Percentiles rank a stretch among this genome's conserved stretches.
Conservation (phyloP, 2,329 filamentous ascomycete genomes). For the Meredithiella fracta region DNA sequence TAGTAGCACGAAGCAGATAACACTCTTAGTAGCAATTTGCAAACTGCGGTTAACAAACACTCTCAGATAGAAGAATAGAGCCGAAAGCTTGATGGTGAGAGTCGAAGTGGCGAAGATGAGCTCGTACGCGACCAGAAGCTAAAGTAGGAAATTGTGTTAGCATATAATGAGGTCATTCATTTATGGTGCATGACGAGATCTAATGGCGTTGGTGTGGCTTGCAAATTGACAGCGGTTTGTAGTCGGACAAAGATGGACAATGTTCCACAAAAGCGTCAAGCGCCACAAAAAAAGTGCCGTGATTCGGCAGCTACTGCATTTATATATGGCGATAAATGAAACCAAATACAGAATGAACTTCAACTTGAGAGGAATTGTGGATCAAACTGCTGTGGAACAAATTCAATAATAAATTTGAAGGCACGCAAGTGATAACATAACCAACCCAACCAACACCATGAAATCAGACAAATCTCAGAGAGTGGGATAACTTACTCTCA, state of each 20-base stretch:
- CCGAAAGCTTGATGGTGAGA: slow-evolving; percentile 23
- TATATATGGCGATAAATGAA: background rate
- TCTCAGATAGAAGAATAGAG: slow-evolving; percentile 28
- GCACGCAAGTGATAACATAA: background rate
- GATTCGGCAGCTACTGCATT: no score
- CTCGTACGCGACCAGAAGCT: slow-evolving; percentile 24
- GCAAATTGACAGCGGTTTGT: background rate
- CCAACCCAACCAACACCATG: background rate
- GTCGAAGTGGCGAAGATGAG: slow-evolving; percentile 22
- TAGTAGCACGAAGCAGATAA: slow-evolving; percentile 20
- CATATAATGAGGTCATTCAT: background rate
- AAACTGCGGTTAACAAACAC: slow-evolving; percentile 23
- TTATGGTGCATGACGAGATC: background rate
- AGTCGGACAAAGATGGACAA: no score
- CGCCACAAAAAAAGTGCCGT: no score
- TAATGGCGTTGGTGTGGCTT: background rate
- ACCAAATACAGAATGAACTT: background rate
- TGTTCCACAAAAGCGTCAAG: no score
- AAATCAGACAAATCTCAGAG: background rate
- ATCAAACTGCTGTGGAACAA: background rate
- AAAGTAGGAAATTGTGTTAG: slow-evolving; percentile 14
- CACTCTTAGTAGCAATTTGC: slow-evolving; percentile 19
- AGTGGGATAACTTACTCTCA: slow-evolving; percentile 12
- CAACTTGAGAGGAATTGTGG: background rate
- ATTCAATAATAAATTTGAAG: background rate